Evolutionary conservation across 1,284 basidiomycete genomes (phyloP).

Genomic region (Moniliophthora roreri): DNA sequence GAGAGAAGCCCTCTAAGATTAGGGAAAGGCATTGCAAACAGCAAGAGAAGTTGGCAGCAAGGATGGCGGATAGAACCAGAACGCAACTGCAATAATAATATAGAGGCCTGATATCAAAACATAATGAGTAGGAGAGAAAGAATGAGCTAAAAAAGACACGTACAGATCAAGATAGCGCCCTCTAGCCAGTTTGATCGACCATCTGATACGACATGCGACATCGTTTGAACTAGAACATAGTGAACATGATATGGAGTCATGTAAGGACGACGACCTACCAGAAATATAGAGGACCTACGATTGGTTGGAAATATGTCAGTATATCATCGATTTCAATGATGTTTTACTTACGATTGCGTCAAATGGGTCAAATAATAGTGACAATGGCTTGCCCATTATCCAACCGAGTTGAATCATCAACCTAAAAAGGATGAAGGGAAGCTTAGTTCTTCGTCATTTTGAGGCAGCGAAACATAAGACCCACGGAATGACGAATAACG

Average conservation of each 20-base stretch:
- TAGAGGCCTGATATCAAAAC: slow-evolving; percentile 29
- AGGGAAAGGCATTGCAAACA: too few relatives aligned
- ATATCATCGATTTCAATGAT: too few relatives aligned
- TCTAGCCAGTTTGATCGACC: slow-evolving; percentile 86
- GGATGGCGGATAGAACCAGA: slow-evolving; percentile 41
- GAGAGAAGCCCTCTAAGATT: background rate
- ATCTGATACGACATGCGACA: slow-evolving; percentile 81
- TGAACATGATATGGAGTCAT: background rate
- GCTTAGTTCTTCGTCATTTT: background rate
- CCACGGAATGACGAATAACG: slow-evolving; percentile 79
- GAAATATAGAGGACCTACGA: slow-evolving; percentile 37
- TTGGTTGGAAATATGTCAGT: too few relatives aligned
- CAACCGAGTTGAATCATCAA: slow-evolving; percentile 65
- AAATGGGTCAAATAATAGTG: slow-evolving; percentile 66
- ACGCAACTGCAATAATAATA: slow-evolving; percentile 37
- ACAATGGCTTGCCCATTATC: slow-evolving; percentile 65
- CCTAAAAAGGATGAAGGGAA: slow-evolving; percentile 28
- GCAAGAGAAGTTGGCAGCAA: background rate
- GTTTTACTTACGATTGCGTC: slow-evolving; percentile 54
- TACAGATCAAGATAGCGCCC: slow-evolving; percentile 73
- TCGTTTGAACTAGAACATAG: slow-evolving; percentile 71
- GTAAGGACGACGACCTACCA: slow-evolving; percentile 18
- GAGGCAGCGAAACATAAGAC: slow-evolving; percentile 17
- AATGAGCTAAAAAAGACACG: slow-evolving; percentile 19
- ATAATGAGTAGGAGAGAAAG: background rate